Conservation (phyloP, 1,284 basidiomycete species). For the Boletus calvinii region DNA sequence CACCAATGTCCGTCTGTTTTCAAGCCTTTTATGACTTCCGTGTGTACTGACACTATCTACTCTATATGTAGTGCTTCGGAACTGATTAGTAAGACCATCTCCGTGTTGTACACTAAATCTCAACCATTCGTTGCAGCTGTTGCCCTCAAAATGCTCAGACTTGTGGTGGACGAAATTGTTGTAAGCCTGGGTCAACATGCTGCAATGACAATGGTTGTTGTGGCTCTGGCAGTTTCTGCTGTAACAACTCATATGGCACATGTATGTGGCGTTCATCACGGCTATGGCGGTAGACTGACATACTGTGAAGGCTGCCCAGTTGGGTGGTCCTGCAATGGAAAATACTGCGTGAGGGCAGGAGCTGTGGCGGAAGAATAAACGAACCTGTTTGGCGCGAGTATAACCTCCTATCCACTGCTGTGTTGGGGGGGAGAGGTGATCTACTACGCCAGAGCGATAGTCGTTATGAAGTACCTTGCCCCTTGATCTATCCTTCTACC, state of each 20-base stretch:
- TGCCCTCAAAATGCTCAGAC: slow-evolving; percentile 12
- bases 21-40: not conserved
- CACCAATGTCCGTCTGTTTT: slow-evolving; percentile 17
- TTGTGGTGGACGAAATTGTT: slow-evolving; percentile 12
- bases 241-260: slow-evolving; percentile 19
- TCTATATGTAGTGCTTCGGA: slow-evolving; percentile 14
- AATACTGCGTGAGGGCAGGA: no score
- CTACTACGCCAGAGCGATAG: no score
- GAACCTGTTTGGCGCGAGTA: no score
- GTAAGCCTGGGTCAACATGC: slow-evolving; percentile 7
- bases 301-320: slow-evolving; percentile 16
- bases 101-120: no score
- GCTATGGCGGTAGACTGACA: slow-evolving; percentile 1
- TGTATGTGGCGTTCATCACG: slow-evolving; percentile 16
- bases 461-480: no score
- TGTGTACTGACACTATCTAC: slow-evolving; percentile 1
- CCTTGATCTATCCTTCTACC: no score
- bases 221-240: slow-evolving; percentile 12
- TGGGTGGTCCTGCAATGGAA: slow-evolving; percentile 9
- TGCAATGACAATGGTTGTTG: slow-evolving; percentile 17
- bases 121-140: slow-evolving; percentile 8
- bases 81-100: not conserved
- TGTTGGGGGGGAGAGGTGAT: no score
- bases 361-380: no score
- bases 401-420: no score